Evolutionary conservation across 140 eudicot species (phyloP).

Genomic region (Senecio squalidus): DNA sequence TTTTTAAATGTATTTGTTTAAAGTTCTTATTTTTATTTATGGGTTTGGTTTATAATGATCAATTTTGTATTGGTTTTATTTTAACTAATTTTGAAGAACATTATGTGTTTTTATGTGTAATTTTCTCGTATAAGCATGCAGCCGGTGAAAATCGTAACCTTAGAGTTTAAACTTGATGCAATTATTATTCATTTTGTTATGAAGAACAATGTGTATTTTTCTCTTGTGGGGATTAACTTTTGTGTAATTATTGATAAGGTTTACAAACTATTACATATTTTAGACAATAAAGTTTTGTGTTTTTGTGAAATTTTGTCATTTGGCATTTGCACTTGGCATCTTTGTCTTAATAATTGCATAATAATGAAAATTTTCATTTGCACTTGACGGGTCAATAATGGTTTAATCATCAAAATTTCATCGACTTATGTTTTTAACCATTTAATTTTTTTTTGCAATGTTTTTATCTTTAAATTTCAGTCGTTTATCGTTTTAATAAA

Average conservation of each 20-base stretch:
- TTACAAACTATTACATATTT: neutral
- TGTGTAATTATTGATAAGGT: constrained; percentile 9
- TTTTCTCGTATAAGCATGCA: neutral
- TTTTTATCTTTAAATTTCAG: too few species aligned
- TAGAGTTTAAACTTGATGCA: neutral
- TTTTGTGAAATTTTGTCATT: neutral
- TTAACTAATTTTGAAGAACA: constrained; percentile 12
- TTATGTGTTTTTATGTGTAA: neutral
- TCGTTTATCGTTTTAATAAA: too few species aligned
- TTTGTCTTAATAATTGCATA: neutral
- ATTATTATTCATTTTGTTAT: neutral
- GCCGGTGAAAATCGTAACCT: too few species aligned
- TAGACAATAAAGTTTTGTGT: constrained; percentile 15
- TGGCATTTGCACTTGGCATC: constrained; percentile 12
- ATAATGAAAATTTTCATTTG: neutral
- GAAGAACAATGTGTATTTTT: constrained; percentile 1
- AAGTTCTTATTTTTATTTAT: neutral
- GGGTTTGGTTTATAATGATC: constrained; percentile 11
- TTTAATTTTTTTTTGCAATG: neutral
- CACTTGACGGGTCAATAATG: too few species aligned
- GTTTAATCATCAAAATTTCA: too few species aligned
- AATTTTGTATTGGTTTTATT: constrained; percentile 6
- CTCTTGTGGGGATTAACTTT: constrained; percentile 1
- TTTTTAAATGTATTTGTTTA: neutral
- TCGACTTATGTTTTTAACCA: too few species aligned